These are phyloP conservation scores for Lasiodiplodia theobromae DNA, from an alignment of 2,329 filamentous ascomycete species.

Conservation along the genomic window DNA sequence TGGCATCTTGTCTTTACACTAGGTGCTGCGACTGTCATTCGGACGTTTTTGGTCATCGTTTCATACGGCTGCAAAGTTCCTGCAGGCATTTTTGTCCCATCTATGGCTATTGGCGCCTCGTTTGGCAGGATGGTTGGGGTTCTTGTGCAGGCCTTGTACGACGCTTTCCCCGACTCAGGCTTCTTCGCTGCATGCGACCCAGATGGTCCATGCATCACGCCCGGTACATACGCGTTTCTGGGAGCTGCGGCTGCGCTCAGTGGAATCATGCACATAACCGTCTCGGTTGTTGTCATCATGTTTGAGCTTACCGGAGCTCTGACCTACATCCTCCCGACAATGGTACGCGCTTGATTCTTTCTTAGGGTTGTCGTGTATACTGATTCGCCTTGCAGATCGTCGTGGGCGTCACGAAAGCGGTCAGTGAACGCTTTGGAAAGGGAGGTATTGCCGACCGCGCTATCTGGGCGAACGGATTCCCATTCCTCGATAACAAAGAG, in stretches of 20 bases:
- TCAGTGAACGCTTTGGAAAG: constrained; percentile 89
- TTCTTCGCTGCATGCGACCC: constrained; percentile 91
- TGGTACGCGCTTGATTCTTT: constrained; percentile 60
- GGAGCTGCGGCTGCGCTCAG: constrained; percentile 90
- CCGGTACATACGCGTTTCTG: constrained; percentile 94
- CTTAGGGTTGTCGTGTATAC: background rate
- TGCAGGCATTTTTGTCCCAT: constrained; percentile 96
- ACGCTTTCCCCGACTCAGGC: constrained; percentile 78
- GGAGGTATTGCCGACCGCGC: constrained; percentile 97
- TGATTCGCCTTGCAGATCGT: constrained; percentile 68
- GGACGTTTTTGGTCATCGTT: constrained; percentile 86
- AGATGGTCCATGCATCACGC: constrained; percentile 94
- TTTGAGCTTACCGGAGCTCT: constrained; percentile 97
- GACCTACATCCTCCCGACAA: constrained; percentile 95
- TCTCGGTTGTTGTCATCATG: constrained; percentile 99
- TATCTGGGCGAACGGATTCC: constrained; percentile 99
- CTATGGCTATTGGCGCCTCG: constrained; percentile 94
- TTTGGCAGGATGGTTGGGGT: constrained; percentile 96
- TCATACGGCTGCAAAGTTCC: constrained; percentile 98
- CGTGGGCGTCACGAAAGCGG: constrained; percentile 93
- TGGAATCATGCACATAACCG: constrained; percentile 97
- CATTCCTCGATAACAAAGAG: constrained; percentile 96
- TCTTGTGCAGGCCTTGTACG: constrained; percentile 86
- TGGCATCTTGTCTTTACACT: constrained; percentile 82
- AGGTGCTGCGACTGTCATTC: constrained; percentile 77